A percentile compares a stretch with the other conserved stretches of the same genome.
Conservation (phyloP, 2,329 filamentous ascomycete species). For the Colletotrichum karsti region DNA sequence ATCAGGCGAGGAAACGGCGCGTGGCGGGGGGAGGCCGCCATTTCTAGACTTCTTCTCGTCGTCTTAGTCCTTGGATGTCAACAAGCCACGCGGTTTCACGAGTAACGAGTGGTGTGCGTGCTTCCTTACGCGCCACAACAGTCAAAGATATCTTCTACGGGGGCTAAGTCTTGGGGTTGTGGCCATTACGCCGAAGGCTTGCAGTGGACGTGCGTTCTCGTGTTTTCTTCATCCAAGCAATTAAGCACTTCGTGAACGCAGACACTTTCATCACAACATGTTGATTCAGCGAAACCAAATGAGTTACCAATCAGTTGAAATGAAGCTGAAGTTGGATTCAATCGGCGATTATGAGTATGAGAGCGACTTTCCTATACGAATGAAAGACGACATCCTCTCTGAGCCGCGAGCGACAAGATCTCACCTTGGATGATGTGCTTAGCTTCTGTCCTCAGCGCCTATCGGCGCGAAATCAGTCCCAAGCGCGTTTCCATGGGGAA, state of each 20-base stretch:
- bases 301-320: too few species aligned
- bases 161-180: conserved; percentile 6
- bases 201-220: background rate
- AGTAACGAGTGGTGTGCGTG: background rate
- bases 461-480: background rate
- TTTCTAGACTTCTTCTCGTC: background rate
- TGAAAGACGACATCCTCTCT: too few species aligned
- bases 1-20: background rate
- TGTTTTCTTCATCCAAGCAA: background rate
- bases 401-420: too few species aligned
- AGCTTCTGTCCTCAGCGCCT: too few species aligned
- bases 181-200: background rate
- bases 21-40: background rate
- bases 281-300: too few species aligned
- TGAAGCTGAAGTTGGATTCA: too few species aligned
- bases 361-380: too few species aligned
- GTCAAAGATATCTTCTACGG: conserved; percentile 12
- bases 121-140: conserved; percentile 1
- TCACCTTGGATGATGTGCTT: too few species aligned
- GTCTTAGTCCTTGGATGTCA: background rate
- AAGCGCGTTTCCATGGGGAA: background rate
- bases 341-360: too few species aligned
- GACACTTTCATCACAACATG: too few species aligned
- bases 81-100: conserved; percentile 14
- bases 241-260: too few species aligned